Conservation (phyloP, 169 alveolate species). For the Eimeria acervulina region DNA sequence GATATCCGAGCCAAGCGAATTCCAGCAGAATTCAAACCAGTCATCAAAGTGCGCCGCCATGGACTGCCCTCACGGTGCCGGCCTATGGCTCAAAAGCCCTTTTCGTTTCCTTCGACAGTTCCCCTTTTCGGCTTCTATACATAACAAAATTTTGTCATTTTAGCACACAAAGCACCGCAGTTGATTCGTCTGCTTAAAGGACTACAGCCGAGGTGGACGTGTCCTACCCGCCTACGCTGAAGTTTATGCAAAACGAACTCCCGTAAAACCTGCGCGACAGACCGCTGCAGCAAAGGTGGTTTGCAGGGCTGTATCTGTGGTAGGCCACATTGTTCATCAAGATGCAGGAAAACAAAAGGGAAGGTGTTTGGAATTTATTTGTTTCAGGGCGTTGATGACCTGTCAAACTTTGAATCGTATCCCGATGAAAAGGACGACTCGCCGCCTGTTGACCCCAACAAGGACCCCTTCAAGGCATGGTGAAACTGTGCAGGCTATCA, state of each 20-base stretch:
- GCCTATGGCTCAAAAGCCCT: not conserved
- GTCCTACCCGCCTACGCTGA: not conserved
- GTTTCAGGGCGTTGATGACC: constrained; percentile 76
- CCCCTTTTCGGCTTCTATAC: not conserved
- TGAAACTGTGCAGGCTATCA: not conserved
- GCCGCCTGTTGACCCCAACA: constrained; percentile 80
- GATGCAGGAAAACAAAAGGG: not conserved
- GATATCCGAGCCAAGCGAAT: constrained; percentile 74
- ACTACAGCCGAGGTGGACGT: not conserved
- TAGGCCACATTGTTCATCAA: not conserved
- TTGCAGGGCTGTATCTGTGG: not conserved
- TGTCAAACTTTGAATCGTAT: constrained; percentile 81
- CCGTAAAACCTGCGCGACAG: not conserved
- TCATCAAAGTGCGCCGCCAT: constrained; percentile 64
- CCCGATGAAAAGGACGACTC: constrained; percentile 85
- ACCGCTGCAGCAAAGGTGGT: not conserved
- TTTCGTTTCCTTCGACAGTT: not conserved
- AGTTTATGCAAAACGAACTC: not conserved
- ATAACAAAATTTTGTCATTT: not conserved
- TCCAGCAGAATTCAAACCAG: constrained; percentile 79
- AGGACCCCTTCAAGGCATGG: constrained; percentile 85
- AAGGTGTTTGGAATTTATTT: not conserved
- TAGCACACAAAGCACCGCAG: not conserved
- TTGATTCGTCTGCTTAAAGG: not conserved
- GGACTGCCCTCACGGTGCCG: not conserved